Conservation (phyloP, 345 rosid genomes). For the Brassica incana region DNA sequence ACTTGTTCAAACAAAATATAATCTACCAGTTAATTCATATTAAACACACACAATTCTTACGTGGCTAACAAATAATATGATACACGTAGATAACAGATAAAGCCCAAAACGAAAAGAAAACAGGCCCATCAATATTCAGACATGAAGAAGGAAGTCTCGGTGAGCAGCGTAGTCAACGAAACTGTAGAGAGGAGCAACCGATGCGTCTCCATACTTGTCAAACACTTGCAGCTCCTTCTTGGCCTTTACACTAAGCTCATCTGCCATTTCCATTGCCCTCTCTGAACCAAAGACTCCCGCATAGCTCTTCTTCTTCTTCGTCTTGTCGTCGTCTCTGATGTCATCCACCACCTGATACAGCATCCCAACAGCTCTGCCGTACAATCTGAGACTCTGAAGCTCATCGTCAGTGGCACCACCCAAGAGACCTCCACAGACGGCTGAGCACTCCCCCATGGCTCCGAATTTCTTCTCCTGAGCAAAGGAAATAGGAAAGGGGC, state of each 20-base stretch:
- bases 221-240: slow-evolving; percentile 66
- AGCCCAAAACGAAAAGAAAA: neutral
- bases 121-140: slow-evolving; percentile 23
- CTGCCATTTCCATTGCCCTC: slow-evolving; percentile 65
- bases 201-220: slow-evolving; percentile 60
- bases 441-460: slow-evolving; percentile 88
- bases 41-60: neutral
- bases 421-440: slow-evolving; percentile 85
- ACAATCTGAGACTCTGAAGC: slow-evolving; percentile 63
- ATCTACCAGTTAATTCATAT: neutral
- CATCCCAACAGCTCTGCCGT: slow-evolving; percentile 89
- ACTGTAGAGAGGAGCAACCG: slow-evolving; percentile 68
- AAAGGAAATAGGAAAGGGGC: slow-evolving; percentile 54
- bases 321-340: slow-evolving; percentile 32
- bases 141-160: slow-evolving; percentile 44
- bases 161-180: slow-evolving; percentile 83
- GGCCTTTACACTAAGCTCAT: slow-evolving; percentile 64
- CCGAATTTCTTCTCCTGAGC: slow-evolving; percentile 89
- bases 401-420: slow-evolving; percentile 87
- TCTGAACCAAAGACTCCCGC: slow-evolving; percentile 57
- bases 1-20: neutral
- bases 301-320: slow-evolving; percentile 52
- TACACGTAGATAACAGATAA: neutral
- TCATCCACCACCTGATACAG: slow-evolving; percentile 82
- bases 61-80: neutral